Conservation (phyloP, 768 basidiomycete genomes). For the Phylloporus arenicola region DNA sequence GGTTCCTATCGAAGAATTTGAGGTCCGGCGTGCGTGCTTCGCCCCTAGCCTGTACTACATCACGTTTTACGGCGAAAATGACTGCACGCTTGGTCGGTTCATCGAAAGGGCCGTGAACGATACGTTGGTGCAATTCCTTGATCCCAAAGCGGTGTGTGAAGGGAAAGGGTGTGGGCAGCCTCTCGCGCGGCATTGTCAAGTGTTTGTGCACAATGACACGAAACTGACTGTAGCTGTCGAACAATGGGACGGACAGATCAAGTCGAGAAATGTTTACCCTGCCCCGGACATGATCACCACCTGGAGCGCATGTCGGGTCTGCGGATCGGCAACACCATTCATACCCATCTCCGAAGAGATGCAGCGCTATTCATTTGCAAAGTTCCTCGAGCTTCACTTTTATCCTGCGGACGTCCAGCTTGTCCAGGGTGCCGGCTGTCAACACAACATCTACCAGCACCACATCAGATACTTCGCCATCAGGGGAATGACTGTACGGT, state of each 20-base stretch:
- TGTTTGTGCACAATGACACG: constrained; percentile 88
- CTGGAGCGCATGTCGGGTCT: constrained; percentile 83
- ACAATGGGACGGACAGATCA: constrained; percentile 78
- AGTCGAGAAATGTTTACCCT: constrained; percentile 49
- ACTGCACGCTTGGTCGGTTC: constrained; percentile 89
- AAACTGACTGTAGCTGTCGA: constrained; percentile 82
- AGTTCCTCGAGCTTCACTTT: constrained; percentile 94
- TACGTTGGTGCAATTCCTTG: constrained; percentile 60
- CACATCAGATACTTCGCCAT: constrained; percentile 88
- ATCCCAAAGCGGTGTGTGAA: constrained; percentile 72
- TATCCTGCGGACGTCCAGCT: constrained; percentile 85
- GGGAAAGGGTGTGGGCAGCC: constrained; percentile 83
- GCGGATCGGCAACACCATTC: constrained; percentile 76
- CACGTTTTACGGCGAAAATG: constrained; percentile 90
- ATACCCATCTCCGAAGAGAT: constrained; percentile 89
- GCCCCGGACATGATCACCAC: constrained; percentile 79
- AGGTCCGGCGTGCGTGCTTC: constrained; percentile 68
- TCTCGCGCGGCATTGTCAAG: constrained; percentile 75
- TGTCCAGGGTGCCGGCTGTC: constrained; percentile 84
- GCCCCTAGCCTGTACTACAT: constrained; percentile 68
- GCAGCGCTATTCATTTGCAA: constrained; percentile 90
- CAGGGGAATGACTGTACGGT: constrained; percentile 80
- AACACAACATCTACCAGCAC: constrained; percentile 91
- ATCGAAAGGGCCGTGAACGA: constrained; percentile 76
- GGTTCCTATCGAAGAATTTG: constrained; percentile 67